Base-by-base conservation (phyloP, 2,329 filamentous ascomycete species). In the Phialophora verrucosa region DNA sequence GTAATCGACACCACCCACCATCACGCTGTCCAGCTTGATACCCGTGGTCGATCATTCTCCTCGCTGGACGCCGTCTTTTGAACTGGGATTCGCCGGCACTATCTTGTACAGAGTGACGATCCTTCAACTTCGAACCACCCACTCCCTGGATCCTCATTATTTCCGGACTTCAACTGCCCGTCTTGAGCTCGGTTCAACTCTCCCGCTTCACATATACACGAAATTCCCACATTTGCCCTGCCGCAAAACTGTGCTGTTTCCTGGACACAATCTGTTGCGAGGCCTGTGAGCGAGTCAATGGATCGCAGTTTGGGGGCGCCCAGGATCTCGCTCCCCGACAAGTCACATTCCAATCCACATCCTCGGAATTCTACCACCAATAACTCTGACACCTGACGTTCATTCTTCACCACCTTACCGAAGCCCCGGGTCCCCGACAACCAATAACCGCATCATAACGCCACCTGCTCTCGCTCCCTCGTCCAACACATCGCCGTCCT, bases 261-360 rank as follows among this genome's bases (percentile, higher is more conserved):
- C 38, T 8, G 38, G 27, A 50, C 20, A 25, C 57, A n/a, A 17
- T 5, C 8, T 59, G 42, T 14, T 49, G 44, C 23, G 20, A 32
- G 27, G 42, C 29, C 25, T 49, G 14, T 50, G 42, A 27, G 59
- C 59, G 49, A 53, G 59, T 61, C 64, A 60, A 67, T 68, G 68
- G 65, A 62, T 59, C 55, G 55, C 63, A 53, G 44, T 32, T 42
- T 54, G 59, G 62, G 53, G 53, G 25, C 53, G 47, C 54, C 57
- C 42, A 63, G 50, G 63, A 62, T 67, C 62, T 54, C 50, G 31
- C 44, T 59, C 44, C 60, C 63, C 54, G 63, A 67, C 65, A 66
- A 70, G 68, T 68, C 60, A 67, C 57, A 69, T 66, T 69, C 53
- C 64, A 65, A 58, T 66, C 67, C 67, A 65, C 64, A 63, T 60